Evolutionary conservation across 306 rosid genomes (phyloP), one percentile per base, ranked within the genome.

Genomic region (Hylodesmum podocarpum): DNA sequence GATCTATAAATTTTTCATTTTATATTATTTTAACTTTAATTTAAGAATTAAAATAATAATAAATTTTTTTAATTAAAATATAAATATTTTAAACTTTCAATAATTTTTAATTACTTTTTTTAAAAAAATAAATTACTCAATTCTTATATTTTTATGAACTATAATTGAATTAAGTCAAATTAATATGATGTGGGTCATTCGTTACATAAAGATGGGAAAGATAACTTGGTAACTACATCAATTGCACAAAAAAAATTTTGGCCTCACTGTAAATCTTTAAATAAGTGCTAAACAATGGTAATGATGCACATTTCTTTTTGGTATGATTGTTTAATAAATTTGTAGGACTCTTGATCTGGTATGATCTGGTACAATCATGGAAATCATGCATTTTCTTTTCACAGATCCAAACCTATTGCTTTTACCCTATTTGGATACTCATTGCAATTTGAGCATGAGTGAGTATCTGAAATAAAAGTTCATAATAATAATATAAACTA

Each of bases 301-400:
- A 75, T 76, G 58, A 81, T 75, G 40, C 67, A 75, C 36, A 13
- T 22, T 28, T n/a, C 9, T 57, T 67, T 55, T 36, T 9, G n/a
- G n/a, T n/a, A n/a, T 51, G 4, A 24, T 31, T 24, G 9, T 57
- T 41, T 78, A 31, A n/a, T 72, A 4, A 2, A 14, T 25, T 34
- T 43, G 8, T 24, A 33, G 31, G 24, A 34, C 43, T 13, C 64
- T 62, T 63, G 6, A 64, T 72, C 39, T n/a, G n/a, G n/a, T n/a
- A n/a, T n/a, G n/a, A n/a, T n/a, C 36, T 69, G 5, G 65, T 43
- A 74, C 67, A 66, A 34, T 16, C 11, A 13, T 65, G 33, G 24
- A 14, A 46, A 67, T 66, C 24, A 14, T 31, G 0, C 8, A 0
- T 61, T 29, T 70, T 18, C 33, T 9, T 69, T 15, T 27, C 57